Evolutionary conservation across 208 protist genomes (phyloP).

Genomic region (Leishmania gerbilli): DNA sequence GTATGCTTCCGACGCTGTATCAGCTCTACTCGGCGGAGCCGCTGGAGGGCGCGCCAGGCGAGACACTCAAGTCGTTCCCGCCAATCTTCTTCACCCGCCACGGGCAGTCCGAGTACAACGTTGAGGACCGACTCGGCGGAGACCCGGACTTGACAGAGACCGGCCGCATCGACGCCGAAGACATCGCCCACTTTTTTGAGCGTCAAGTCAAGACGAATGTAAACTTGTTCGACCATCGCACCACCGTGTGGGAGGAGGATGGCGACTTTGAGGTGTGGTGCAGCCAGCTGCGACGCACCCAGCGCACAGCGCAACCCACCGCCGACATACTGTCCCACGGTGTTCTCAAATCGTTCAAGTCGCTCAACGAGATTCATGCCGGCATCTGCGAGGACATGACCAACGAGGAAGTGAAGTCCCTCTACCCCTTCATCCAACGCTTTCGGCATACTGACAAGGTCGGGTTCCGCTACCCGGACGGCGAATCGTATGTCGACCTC

Average conservation of each 20-base stretch:
- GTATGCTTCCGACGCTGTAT: slow-evolving; percentile 48
- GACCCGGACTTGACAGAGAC: slow-evolving; percentile 70
- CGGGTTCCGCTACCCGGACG: slow-evolving; percentile 84
- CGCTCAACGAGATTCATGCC: slow-evolving; percentile 87
- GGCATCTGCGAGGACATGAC: slow-evolving; percentile 90
- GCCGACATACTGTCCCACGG: slow-evolving; percentile 47
- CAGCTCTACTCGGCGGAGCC: slow-evolving; percentile 58
- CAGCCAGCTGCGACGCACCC: slow-evolving; percentile 70
- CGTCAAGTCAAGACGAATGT: slow-evolving; percentile 51
- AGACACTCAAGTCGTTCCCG: slow-evolving; percentile 55
- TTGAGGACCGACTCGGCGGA: slow-evolving; percentile 82
- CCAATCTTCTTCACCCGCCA: slow-evolving; percentile 85
- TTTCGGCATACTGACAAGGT: slow-evolving; percentile 79
- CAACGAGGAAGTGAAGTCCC: slow-evolving; percentile 69
- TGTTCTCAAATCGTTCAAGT: slow-evolving; percentile 49
- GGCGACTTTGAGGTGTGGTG: slow-evolving; percentile 82
- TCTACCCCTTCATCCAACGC: slow-evolving; percentile 68
- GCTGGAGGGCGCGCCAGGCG: slow-evolving; percentile 34
- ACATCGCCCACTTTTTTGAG: slow-evolving; percentile 66
- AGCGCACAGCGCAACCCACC: slow-evolving; percentile 63
- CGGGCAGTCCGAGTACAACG: slow-evolving; percentile 85
- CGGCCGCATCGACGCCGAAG: slow-evolving; percentile 53
- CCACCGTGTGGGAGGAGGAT: slow-evolving; percentile 39
- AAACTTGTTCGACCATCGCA: slow-evolving; percentile 42
- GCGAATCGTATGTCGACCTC: slow-evolving; percentile 86